Conservation (phyloP, 169 alveolate genomes). For the Eimeria sp. region DNA sequence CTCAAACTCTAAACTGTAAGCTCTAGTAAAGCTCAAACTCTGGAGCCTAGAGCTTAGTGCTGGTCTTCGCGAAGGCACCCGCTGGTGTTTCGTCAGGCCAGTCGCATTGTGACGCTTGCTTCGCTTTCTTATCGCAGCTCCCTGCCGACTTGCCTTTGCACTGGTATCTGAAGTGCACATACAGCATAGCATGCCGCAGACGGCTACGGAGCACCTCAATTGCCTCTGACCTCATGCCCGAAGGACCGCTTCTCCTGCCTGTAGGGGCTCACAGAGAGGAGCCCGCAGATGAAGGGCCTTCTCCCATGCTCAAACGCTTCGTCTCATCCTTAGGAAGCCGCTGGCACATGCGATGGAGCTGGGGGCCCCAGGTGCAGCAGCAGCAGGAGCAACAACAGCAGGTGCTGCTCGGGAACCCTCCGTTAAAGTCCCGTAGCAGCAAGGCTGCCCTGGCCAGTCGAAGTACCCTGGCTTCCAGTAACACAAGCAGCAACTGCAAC, state of each 20-base stretch:
- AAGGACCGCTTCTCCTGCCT: constrained; percentile 3
- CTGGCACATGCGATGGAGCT: constrained; percentile 37
- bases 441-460: not conserved
- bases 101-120: not conserved
- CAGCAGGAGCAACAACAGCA: not conserved
- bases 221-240: constrained; percentile 43
- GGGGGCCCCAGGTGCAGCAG: constrained; percentile 34
- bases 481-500: not conserved
- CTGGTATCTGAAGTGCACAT: constrained; percentile 6
- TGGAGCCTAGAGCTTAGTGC: not conserved
- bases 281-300: constrained; percentile 10
- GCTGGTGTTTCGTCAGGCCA: too few species aligned
- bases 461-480: constrained; percentile 22
- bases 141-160: not conserved
- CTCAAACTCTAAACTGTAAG: not conserved
- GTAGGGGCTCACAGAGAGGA: not conserved
- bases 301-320: constrained; percentile 15
- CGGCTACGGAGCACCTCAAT: not conserved
- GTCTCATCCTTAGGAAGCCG: not conserved
- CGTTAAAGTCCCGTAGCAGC: not conserved
- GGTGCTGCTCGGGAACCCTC: not conserved
- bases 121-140: not conserved
- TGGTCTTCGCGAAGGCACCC: not conserved
- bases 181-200: not conserved
- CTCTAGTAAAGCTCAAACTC: not conserved